Evolutionary conservation across 129 eudicot species (phyloP).

Genomic region (Helianthus annuus): HanXRQr2.0-SUNRISE NC_035433.2:113662465-113662964

Average conservation of each 20-base stretch:
- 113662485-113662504: slow-evolving; percentile 1
- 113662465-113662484: neutral
- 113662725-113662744: slow-evolving; percentile 73
- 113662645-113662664: neutral
- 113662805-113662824: slow-evolving; percentile 73
- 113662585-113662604: neutral
- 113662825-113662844: slow-evolving; percentile 68
- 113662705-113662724: slow-evolving; percentile 68
- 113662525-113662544: slow-evolving; percentile 61
- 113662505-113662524: neutral
- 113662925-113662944: slow-evolving; percentile 2
- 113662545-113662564: slow-evolving; percentile 43
- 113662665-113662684: slow-evolving; percentile 3
- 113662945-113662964: slow-evolving; percentile 4
- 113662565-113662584: slow-evolving; percentile 45
- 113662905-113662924: neutral
- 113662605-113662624: neutral
- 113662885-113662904: slow-evolving; percentile 57
- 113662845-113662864: slow-evolving; percentile 72
- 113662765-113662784: slow-evolving; percentile 76
- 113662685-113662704: slow-evolving; percentile 35
- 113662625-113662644: neutral
- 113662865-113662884: slow-evolving; percentile 78
- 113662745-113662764: slow-evolving; percentile 45
- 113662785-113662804: slow-evolving; percentile 64